phyloP scores from a whole-genome alignment of 176 grass and related monocot genomes.

The Carex kokanica region DNA sequence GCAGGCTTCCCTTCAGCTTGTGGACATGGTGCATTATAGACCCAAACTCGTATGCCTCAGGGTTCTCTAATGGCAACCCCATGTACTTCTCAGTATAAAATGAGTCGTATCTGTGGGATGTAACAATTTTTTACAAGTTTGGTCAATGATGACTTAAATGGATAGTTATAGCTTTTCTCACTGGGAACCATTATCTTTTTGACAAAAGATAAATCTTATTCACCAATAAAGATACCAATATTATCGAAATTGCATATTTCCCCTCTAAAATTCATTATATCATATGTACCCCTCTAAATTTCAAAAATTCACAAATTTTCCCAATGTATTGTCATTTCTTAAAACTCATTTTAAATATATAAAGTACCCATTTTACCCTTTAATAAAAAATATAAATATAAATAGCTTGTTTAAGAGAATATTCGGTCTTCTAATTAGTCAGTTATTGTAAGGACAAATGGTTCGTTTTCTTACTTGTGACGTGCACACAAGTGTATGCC shows the following conservation, averaged over 20 bases:
- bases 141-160: background rate
- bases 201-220: background rate
- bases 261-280: too few relatives aligned
- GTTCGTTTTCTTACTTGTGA: too few relatives aligned
- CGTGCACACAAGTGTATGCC: too few relatives aligned
- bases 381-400: too few relatives aligned
- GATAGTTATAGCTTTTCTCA: background rate
- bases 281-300: too few relatives aligned
- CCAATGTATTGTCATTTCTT: too few relatives aligned
- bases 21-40: constrained; percentile 92
- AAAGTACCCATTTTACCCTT: too few relatives aligned
- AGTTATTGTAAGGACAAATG: too few relatives aligned
- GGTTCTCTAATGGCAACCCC: constrained; percentile 61
- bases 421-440: too few relatives aligned
- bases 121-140: background rate
- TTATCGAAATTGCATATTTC: background rate
- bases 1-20: constrained; percentile 68
- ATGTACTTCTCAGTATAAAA: constrained; percentile 98
- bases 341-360: too few relatives aligned
- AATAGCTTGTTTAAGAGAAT: too few relatives aligned
- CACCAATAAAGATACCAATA: background rate
- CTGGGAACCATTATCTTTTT: background rate
- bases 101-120: constrained; percentile 46
- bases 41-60: constrained; percentile 59
- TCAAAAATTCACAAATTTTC: too few relatives aligned